These are phyloP conservation scores for Primulina huaijiensis DNA, from an alignment of 257 asterid species.

Conservation along the genomic window DNA sequence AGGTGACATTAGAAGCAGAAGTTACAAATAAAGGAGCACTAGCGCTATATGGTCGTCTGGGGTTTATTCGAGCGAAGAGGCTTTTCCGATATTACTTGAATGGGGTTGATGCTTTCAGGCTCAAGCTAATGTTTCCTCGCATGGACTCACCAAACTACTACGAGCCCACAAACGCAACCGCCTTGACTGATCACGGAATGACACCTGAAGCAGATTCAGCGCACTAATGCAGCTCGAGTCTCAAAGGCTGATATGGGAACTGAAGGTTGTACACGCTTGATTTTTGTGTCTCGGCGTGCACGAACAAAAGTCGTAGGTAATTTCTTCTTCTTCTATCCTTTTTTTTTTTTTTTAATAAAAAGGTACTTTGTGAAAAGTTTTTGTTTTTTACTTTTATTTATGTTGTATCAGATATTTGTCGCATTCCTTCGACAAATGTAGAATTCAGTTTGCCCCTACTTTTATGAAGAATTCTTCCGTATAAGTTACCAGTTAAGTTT, in stretches of 20 bases:
- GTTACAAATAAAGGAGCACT: slow-evolving; percentile 94
- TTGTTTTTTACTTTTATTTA: too few species aligned
- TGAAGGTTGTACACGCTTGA: background rate
- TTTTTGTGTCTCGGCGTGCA: background rate
- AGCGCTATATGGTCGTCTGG: slow-evolving; percentile 87
- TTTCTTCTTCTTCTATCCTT: too few species aligned
- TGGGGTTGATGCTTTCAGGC: slow-evolving; percentile 93
- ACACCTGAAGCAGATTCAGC: slow-evolving; percentile 22
- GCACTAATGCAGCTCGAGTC: slow-evolving; percentile 6
- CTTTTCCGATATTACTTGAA: slow-evolving; percentile 91
- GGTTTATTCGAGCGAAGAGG: slow-evolving; percentile 88
- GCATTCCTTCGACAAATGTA: background rate
- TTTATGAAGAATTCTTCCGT: too few species aligned
- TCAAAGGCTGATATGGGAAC: background rate
- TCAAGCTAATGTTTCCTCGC: slow-evolving; percentile 78
- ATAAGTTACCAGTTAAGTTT: too few species aligned
- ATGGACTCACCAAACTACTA: slow-evolving; percentile 36
- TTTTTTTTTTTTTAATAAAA: too few species aligned
- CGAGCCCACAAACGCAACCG: slow-evolving; percentile 24
- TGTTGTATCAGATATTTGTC: background rate
- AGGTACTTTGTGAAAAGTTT: background rate
- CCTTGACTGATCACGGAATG: slow-evolving; percentile 23
- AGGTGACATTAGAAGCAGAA: slow-evolving; percentile 97
- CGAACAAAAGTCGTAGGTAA: background rate
- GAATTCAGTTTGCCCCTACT: too few species aligned